Base-by-base conservation (phyloP, 371 early-diverging fungal genomes). In the Haplosporangium sp. region DNA sequence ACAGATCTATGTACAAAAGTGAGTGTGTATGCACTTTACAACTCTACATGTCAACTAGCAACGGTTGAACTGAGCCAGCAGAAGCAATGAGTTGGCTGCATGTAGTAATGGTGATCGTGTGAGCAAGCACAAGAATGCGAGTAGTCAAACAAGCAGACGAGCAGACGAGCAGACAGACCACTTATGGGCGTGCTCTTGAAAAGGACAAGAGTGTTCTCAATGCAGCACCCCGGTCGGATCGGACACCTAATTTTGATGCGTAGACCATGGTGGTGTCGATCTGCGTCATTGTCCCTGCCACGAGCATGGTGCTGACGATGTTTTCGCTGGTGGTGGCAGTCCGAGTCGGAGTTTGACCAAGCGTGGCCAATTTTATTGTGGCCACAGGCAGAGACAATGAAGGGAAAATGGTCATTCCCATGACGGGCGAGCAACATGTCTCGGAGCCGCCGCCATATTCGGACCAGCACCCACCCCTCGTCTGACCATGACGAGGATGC, bases 221-320 rank as follows among this genome's bases (percentile, higher is more conserved):
- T 7, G 75, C 69, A 8, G 69, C 59, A 23, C 69, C 75, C 21
- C 66, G 65, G 13, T 69, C 69, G 47, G 69, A 55, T 21, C 69
- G 61, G 54, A 53, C 46, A 9, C 69, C 69, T n/a, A 56, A 60
- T 55, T 62, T 54, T 42, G 66, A 57, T 8, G 75, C 75, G 47
- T 69, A 38, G 18, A 74, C 64, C 9, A 37, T 45, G 14, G 60
- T 64, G 21, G 29, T 60, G 18, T 65, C 62, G n/a, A 68, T 47
- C 41, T 65, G 62, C 14, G 75, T 63, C 52, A 73, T 36, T 0
- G 55, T 40, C 21, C 50, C 48, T 29, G 64, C 29, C 7, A 18
- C 9, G 16, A 36, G 21, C 47, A 18, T 46, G 51, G 46, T 43
- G 6, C n/a, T n/a, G n/a, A n/a, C n/a, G n/a, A n/a, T n/a, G n/a